These are phyloP conservation scores for Clonostachys rosea DNA, from an alignment of 2,329 filamentous ascomycete genomes.

Conservation along the genomic window DNA sequence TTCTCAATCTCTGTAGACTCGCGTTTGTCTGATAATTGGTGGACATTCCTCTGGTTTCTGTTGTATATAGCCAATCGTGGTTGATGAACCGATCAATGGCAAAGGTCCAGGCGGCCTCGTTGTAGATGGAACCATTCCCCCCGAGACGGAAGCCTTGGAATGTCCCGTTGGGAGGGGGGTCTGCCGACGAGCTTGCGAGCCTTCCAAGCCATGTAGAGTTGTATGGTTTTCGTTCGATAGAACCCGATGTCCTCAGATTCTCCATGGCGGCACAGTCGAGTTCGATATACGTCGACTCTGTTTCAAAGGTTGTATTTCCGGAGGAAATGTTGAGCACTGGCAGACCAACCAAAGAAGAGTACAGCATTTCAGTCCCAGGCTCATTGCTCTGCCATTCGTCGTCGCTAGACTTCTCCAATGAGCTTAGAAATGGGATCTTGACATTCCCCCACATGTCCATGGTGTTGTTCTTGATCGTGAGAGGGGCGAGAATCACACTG, in stretches of 20 bases:
- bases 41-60: no score
- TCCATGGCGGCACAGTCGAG: not conserved
- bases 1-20: no score
- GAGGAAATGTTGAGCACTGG: not conserved
- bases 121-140: not conserved
- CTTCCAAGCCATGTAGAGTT: not conserved
- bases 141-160: not conserved
- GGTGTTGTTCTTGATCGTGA: not conserved
- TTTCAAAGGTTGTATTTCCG: not conserved
- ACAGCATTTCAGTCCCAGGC: not conserved
- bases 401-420: not conserved
- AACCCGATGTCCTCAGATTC: not conserved
- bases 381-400: not conserved
- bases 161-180: not conserved
- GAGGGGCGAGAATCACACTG: not conserved
- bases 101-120: not conserved
- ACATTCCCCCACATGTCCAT: not conserved
- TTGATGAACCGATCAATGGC: not conserved
- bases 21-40: no score
- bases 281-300: not conserved
- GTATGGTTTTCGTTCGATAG: not conserved
- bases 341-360: not conserved
- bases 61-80: no score
- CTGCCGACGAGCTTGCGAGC: not conserved
- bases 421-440: not conserved